Evolutionary conservation across 1,284 basidiomycete genomes (phyloP), one percentile per base, ranked within the genome.

Genomic region (Trametes versicolor): DNA sequence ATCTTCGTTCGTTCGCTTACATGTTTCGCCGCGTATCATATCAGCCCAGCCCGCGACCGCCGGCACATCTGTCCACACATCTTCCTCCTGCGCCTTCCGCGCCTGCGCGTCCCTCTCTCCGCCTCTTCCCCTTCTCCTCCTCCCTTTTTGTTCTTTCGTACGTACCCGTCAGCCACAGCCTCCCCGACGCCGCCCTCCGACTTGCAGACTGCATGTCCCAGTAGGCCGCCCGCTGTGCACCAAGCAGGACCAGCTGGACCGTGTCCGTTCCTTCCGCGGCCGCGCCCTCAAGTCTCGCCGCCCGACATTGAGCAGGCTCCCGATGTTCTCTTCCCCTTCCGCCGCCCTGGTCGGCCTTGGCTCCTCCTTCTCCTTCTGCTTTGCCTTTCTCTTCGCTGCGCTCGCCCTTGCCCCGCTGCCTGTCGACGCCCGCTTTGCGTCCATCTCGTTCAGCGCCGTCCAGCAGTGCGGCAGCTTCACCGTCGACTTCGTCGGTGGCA

Each of bases 391-490:
- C 67, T 69, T 81, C 73, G 76, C 62, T 60, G 34, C 65, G 47
- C 52, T 72, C 72, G 64, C 80, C 63, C 70, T 85, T 65, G 76
- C 76, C 55, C 70, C 82, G 53, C 74, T 81, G 83, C 79, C 79
- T 80, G 81, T 76, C 77, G 85, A 82, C 70, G 79, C 81, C 27
- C 51, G 64, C 63, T 78, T 78, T 64, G 72, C 75, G 65, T 76
- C 80, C 63, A 82, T 89, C 74, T 74, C 78, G 17, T 82, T 87
- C 66, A 83, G 85, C 41, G 66, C 79, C 52, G 82, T 87, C 68
- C 73, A 79, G 60, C 86, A 90, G 74, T 90, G 88, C 77, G 82
- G 81, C 66, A 79, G 80, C 39, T 82, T 87, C 68, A 76, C 75
- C 53, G 76, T 89, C 62, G 71, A 77, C 41, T 85, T 89, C 68